Conservation (phyloP, 2,329 filamentous ascomycete species). For the Sphaerostilbella broomeana region DNA sequence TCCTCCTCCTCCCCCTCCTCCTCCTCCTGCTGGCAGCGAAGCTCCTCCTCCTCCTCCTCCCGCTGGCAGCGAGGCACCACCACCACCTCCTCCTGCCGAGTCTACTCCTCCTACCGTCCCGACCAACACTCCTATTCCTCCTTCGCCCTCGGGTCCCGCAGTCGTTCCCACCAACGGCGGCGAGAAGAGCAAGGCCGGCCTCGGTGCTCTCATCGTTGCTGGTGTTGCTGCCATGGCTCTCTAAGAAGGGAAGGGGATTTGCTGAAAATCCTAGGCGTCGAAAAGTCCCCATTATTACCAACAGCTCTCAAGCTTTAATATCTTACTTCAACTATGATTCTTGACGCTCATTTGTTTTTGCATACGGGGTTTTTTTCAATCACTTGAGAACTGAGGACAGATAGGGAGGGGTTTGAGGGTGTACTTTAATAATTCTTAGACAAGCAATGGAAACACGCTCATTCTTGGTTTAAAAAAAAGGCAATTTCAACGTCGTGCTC, state of each 20-base stretch:
- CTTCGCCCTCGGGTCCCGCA: constrained; percentile 13
- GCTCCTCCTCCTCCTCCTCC: constrained; percentile 13
- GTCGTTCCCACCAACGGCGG: constrained; percentile 33
- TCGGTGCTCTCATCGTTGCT: constrained; percentile 33
- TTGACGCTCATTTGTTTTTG: constrained; percentile 8
- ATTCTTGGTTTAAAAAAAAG: not conserved
- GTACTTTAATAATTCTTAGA: constrained; percentile 2
- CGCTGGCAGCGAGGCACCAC: constrained; percentile 8
- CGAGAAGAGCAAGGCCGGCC: constrained; percentile 27
- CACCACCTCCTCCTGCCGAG: constrained; percentile 8
- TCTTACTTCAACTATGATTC: constrained; percentile 2
- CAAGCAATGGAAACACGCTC: constrained; percentile 7
- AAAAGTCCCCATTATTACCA: not conserved
- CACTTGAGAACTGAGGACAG: constrained; percentile 6
- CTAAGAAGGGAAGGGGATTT: constrained; percentile 17
- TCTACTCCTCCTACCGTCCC: constrained; percentile 8
- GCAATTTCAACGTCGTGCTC: not conserved
- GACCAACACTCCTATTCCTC: constrained; percentile 13
- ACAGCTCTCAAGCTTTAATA: constrained; percentile 7
- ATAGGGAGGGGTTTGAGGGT: not conserved
- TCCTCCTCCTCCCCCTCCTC: constrained; percentile 9
- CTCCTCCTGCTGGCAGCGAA: constrained; percentile 8
- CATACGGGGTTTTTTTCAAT: not conserved
- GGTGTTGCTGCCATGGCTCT: constrained; percentile 33
- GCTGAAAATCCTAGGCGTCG: not conserved